phyloP scores from a whole-genome alignment of 148 eudicot genomes.

The Salicornia ramosissima region DNA sequence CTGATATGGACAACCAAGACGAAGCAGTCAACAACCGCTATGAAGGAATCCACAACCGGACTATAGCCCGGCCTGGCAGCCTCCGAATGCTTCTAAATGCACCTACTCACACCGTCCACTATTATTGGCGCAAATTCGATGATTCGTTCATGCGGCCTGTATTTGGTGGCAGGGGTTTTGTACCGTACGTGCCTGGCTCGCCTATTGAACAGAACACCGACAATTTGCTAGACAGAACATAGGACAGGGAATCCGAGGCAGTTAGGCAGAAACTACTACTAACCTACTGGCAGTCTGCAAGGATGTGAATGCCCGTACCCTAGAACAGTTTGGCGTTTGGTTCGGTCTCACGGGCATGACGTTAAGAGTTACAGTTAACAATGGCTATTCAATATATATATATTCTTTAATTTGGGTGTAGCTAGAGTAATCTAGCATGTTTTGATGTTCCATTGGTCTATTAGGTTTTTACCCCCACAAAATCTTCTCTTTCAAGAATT shows the following conservation, averaged over 20 bases:
- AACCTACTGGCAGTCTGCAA: neutral
- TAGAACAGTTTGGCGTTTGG: neutral
- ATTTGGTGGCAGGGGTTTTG: slow-evolving; percentile 77
- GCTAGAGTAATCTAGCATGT: slow-evolving; percentile 6
- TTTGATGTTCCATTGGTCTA: neutral
- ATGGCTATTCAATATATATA: slow-evolving; percentile 19
- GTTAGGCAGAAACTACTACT: neutral
- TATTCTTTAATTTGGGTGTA: slow-evolving; percentile 22
- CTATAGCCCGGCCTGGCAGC: slow-evolving; percentile 36
- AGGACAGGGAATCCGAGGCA: slow-evolving; percentile 6
- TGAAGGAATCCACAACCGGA: slow-evolving; percentile 15
- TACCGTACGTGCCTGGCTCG: slow-evolving; percentile 53
- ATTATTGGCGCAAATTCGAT: slow-evolving; percentile 70
- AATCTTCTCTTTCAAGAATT: neutral
- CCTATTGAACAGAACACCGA: slow-evolving; percentile 36
- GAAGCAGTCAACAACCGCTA: slow-evolving; percentile 12
- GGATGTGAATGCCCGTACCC: neutral
- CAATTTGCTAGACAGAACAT: slow-evolving; percentile 23
- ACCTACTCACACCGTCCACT: slow-evolving; percentile 60
- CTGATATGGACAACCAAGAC: slow-evolving; percentile 13
- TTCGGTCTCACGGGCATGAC: neutral
- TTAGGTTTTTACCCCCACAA: neutral
- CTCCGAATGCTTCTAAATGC: slow-evolving; percentile 55
- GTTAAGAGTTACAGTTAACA: slow-evolving; percentile 1
- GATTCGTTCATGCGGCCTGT: slow-evolving; percentile 66